Conservation (phyloP, 257 asterid species). For the Ophiorrhiza pumila region DNA sequence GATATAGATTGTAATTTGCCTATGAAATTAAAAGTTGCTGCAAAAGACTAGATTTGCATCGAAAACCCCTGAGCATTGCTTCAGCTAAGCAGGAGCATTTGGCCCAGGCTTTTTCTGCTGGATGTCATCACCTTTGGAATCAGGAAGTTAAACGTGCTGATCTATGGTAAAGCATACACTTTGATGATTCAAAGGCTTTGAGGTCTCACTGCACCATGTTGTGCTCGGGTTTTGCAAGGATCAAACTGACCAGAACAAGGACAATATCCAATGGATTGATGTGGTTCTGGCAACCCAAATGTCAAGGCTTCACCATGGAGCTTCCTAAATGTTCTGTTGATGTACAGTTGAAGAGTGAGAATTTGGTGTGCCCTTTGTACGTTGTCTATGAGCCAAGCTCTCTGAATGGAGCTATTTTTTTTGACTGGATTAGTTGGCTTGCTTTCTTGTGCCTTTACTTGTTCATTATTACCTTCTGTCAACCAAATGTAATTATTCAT, state of each 20-base stretch:
- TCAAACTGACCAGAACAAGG: not conserved
- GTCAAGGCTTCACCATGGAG: not conserved
- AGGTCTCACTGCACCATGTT: not conserved
- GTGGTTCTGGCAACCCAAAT: slow-evolving; percentile 2
- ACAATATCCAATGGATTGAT: not conserved
- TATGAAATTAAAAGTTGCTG: slow-evolving; percentile 31
- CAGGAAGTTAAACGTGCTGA: not conserved
- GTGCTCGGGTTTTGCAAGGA: slow-evolving; percentile 9
- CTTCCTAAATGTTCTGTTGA: not conserved
- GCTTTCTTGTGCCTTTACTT: not conserved
- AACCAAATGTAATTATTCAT: slow-evolving; percentile 18
- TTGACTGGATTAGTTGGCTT: not conserved
- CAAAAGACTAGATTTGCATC: slow-evolving; percentile 32
- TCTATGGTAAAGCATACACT: not conserved
- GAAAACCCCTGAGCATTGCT: slow-evolving; percentile 30
- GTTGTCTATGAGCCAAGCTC: slow-evolving; percentile 4
- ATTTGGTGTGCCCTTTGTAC: not conserved
- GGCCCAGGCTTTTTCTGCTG: slow-evolving; percentile 2
- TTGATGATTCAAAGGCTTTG: not conserved
- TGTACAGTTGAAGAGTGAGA: not conserved
- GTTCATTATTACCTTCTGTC: slow-evolving; percentile 12
- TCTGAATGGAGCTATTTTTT: not conserved
- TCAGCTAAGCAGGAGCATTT: not conserved
- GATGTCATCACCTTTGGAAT: not conserved
- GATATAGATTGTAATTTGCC: slow-evolving; percentile 63